These are phyloP conservation scores for Crithidia bombi DNA, from an alignment of 208 protist species.

Conservation along the genomic window DNA sequence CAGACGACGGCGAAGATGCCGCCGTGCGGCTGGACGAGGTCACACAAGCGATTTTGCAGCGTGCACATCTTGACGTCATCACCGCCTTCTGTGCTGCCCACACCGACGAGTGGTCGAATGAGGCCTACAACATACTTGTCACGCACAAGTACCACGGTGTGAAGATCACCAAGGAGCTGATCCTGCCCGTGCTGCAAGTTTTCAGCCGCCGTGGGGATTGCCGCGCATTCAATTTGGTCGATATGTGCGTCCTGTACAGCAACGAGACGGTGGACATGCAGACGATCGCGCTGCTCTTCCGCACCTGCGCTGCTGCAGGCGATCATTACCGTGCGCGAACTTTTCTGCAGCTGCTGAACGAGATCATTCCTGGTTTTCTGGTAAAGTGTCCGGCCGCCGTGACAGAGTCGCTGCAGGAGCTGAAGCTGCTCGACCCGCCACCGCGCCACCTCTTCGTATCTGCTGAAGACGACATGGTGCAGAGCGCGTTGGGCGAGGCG, in stretches of 20 bases:
- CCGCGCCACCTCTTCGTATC: constrained; percentile 68
- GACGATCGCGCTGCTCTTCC: constrained; percentile 76
- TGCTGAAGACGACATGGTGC: constrained; percentile 47
- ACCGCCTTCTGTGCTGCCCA: constrained; percentile 59
- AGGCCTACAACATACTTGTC: constrained; percentile 84
- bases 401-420: constrained; percentile 54
- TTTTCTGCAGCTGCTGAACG: constrained; percentile 73
- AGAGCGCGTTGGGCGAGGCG: constrained; percentile 34
- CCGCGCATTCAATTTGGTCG: constrained; percentile 87
- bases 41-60: constrained; percentile 52
- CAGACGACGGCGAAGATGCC: constrained; percentile 5
- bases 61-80: constrained; percentile 58
- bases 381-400: constrained; percentile 63
- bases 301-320: constrained; percentile 71
- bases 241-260: constrained; percentile 86
- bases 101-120: constrained; percentile 60
- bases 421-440: constrained; percentile 58
- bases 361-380: constrained; percentile 82
- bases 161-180: constrained; percentile 67
- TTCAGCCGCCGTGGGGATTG: constrained; percentile 77
- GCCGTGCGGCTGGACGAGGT: constrained; percentile 27
- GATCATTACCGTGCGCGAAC: constrained; percentile 82
- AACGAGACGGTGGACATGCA: constrained; percentile 73
- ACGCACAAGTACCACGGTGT: constrained; percentile 91
- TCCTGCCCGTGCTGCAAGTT: constrained; percentile 59